Evolutionary conservation across 129 eudicot species (phyloP).

Genomic region (Flaveria trinervia): DNA sequence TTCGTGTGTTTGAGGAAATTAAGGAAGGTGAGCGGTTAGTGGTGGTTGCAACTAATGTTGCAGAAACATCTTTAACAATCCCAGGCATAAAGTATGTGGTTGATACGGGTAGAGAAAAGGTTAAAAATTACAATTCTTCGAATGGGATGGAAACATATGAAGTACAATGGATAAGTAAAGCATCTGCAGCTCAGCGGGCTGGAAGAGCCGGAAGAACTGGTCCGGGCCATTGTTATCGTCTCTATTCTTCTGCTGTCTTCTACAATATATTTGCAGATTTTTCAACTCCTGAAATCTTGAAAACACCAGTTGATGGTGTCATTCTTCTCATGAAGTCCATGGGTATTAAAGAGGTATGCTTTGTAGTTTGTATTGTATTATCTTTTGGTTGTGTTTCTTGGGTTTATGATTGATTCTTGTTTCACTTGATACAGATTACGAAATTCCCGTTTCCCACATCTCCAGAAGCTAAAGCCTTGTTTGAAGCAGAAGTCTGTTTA

Average conservation of each 20-base stretch:
- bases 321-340: slow-evolving; percentile 96
- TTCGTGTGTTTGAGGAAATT: slow-evolving; percentile 76
- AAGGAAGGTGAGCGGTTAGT: slow-evolving; percentile 80
- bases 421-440: slow-evolving; percentile 54
- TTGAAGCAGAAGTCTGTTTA: slow-evolving; percentile 78
- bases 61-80: slow-evolving; percentile 93
- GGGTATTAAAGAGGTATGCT: slow-evolving; percentile 71
- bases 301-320: slow-evolving; percentile 93
- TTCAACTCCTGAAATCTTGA: slow-evolving; percentile 76
- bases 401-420: not conserved
- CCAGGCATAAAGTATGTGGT: slow-evolving; percentile 96
- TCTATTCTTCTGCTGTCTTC: slow-evolving; percentile 83
- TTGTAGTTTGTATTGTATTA: not conserved
- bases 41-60: slow-evolving; percentile 95
- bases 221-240: slow-evolving; percentile 96
- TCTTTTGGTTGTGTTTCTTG: not conserved
- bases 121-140: slow-evolving; percentile 65
- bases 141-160: slow-evolving; percentile 89
- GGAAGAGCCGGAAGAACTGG: slow-evolving; percentile 99
- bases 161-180: slow-evolving; percentile 94
- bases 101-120: slow-evolving; percentile 93
- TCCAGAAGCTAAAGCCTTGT: slow-evolving; percentile 58
- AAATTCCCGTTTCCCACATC: slow-evolving; percentile 94
- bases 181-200: slow-evolving; percentile 93
- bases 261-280: slow-evolving; percentile 61